These are phyloP conservation scores for Lotus japonicus DNA, from an alignment of 306 rosid genomes.

Conservation along the genomic window DNA sequence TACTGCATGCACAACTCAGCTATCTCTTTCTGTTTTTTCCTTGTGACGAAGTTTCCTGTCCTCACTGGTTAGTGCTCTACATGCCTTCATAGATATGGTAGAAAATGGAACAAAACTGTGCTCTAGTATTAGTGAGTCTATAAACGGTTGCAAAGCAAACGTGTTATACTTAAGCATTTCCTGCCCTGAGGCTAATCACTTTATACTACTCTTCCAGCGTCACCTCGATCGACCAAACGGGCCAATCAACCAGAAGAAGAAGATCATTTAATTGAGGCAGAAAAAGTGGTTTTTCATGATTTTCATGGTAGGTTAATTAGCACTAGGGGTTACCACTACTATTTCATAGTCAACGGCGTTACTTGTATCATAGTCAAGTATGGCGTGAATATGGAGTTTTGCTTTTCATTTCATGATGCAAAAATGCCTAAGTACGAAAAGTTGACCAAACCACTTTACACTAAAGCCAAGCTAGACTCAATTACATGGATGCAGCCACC, in stretches of 20 bases:
- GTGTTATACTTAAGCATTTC: not conserved
- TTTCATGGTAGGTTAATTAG: not conserved
- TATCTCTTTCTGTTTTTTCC: too few species aligned
- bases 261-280: slow-evolving; percentile 6
- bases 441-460: slow-evolving; percentile 46
- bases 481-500: slow-evolving; percentile 15
- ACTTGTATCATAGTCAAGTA: slow-evolving; percentile 46
- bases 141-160: too few species aligned
- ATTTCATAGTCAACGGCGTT: slow-evolving; percentile 31
- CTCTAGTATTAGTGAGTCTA: too few species aligned
- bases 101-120: not conserved
- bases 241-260: too few species aligned
- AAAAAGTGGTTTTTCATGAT: not conserved
- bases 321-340: slow-evolving; percentile 1
- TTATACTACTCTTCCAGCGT: not conserved
- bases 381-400: slow-evolving; percentile 28
- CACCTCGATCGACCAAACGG: too few species aligned
- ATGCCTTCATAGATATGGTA: not conserved
- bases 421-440: slow-evolving; percentile 42
- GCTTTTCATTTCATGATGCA: slow-evolving; percentile 20
- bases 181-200: not conserved
- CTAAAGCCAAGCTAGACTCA: slow-evolving; percentile 15
- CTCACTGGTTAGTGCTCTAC: not conserved
- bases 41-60: not conserved
- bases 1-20: too few species aligned